Evolutionary conservation across 257 asterid species (phyloP), one percentile per base, ranked within the genome.

Genomic region (Nicotiana obtusifolia): DNA sequence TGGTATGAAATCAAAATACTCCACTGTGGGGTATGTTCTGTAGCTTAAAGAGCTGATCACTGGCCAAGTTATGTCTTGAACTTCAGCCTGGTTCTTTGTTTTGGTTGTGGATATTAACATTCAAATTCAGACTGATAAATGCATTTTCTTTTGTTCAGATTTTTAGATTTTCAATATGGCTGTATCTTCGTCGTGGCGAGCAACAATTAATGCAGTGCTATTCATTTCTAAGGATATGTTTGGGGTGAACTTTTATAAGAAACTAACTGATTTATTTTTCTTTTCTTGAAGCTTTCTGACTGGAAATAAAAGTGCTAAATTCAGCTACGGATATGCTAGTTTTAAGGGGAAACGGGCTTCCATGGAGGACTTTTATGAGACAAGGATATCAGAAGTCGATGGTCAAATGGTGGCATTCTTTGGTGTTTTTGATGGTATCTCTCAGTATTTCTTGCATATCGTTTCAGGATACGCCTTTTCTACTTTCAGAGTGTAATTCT

Each of bases 281-380:
- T 66, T 41, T 22, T 78, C 49, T 56, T 80, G 84, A 87, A 92
- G 94, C 90, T 87, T 82, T 85, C 88, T 88, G 44, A 77, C 86
- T 24, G 89, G 91, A 83, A 87, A 86, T 71, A 86, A 73, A 67
- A 86, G 87, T 64, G 89, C 83, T 69, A 91, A 83, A 84, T 86
- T 93, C 67, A 91, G 91, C 71, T 93, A 93, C 86, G 98, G 98
- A 68, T 92, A 92, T 87, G 89, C 94, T 33, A 91, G 92, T 86
- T 91, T 89, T 84, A 90, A 90, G 86, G 98, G 97, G 80, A 93
- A 91, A 81, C 89, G 97, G 44, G 84, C 94, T 17, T 87, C 97
- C 62, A 93, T 93, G 97, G 97, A 93, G 89, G 97, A 93, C 85
- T 93, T 86, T 82, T 92, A 83, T n/a, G 98, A 92, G 86, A 88